Base-by-base conservation (phyloP, 169 alveolate species). In the Cryptosporidium ryanae region DNA sequence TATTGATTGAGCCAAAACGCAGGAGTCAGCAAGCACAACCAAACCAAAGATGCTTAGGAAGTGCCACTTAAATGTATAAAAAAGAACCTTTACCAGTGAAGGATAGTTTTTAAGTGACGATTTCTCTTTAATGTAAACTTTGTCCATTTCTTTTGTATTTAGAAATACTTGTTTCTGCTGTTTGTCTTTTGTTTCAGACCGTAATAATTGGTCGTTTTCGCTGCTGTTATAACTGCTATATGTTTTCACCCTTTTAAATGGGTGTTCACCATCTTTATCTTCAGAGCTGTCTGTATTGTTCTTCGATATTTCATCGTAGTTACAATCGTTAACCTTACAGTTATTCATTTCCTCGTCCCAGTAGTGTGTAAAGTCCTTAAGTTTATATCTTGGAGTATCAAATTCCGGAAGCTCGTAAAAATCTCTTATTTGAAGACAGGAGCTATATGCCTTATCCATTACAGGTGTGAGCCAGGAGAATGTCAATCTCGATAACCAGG, bases 381-480 rank as follows among this genome's bases (percentile, higher is more conserved):
- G 64, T 17, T 76, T 76, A 34, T 55, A 76, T 10, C 65, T 59
- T 13, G 87, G 87, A 44, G 87, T 76, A 43, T 76, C 87, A 23
- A 43, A 76, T 7, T 76, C 76, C 6, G 87, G 87, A 21, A 76
- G 71, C 29, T 76, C 87, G 27, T 55, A 76, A 76, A 38, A 76
- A 43, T 76, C 87, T 32, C 68, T 18, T 50, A 18, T 29, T 27
- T 61, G 52, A 34, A 76, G 18, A 49, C 63, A 18, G 25, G 87
- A 59, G 52, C 18, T 59, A 43, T 76, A 76, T n/a, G 87, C 87
- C 25, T 76, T 61, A 32, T 76, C 87, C 87, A 76, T 76, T 7
- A 76, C 32, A 25, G 52, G 34, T 17, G 84, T 83, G 48, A 83
- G 63, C 91, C 91, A 83, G 15, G 87, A 70, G 55, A 83, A 83